A percentile compares a stretch with the other conserved stretches of the same genome.
Conservation (phyloP, 2,329 filamentous ascomycete species). For the Aspergillus ruber region DNA sequence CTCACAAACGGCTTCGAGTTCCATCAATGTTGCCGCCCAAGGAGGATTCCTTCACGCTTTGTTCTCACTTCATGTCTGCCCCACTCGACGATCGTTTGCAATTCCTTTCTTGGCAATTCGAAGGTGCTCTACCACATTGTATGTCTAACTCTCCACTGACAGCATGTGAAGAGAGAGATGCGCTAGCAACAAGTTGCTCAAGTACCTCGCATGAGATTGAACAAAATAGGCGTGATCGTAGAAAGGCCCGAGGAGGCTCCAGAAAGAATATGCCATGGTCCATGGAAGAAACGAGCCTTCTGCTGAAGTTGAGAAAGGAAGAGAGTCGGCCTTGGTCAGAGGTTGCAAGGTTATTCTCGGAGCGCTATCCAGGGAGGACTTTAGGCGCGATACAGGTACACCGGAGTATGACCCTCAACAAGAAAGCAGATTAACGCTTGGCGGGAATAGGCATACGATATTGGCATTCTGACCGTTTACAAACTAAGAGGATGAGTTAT, state of each 20-base stretch:
- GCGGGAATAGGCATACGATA: background rate
- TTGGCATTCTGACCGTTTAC: background rate
- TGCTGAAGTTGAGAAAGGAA: background rate
- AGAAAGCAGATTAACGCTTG: background rate
- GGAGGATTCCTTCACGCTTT: conserved; percentile 1
- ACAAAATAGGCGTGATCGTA: background rate
- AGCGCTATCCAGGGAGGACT: background rate
- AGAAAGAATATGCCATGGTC: background rate
- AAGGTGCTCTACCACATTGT: background rate
- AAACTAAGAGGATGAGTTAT: background rate
- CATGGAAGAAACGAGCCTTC: background rate
- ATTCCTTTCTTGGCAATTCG: background rate
- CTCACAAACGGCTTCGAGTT: conserved; percentile 3
- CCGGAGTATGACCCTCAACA: background rate
- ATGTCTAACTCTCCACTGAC: background rate
- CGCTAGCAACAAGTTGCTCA: background rate
- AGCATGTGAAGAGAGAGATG: too few relatives aligned
- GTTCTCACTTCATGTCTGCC: background rate
- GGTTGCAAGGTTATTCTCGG: background rate
- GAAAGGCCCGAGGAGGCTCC: background rate
- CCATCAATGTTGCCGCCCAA: background rate
- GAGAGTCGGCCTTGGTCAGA: background rate
- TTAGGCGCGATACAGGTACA: background rate
- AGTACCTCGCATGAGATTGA: background rate
- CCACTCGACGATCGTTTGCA: conserved; percentile 1